Evolutionary conservation across 352 stramenopile species (phyloP).

Genomic region (Phytophthora megakarya): DNA sequence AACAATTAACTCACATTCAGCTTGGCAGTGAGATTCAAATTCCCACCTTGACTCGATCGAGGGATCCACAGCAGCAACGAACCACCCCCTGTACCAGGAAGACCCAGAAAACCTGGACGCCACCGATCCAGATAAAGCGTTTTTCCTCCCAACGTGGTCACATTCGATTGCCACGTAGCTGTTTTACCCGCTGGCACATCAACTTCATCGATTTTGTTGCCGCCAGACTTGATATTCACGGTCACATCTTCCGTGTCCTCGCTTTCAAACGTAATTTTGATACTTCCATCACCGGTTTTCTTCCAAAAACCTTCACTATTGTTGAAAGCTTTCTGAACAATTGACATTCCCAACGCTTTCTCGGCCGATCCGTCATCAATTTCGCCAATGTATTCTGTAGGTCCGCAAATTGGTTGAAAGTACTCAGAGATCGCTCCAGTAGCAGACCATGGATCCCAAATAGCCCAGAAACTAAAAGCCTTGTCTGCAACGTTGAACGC

Average conservation of each 20-base stretch:
- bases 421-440: constrained; percentile 41
- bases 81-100: constrained; percentile 33
- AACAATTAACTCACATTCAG: constrained; percentile 24
- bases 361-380: constrained; percentile 44
- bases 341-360: constrained; percentile 36
- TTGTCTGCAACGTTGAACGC: constrained; percentile 43
- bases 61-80: constrained; percentile 40
- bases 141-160: constrained; percentile 35
- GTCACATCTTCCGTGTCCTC: constrained; percentile 33
- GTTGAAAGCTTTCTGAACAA: constrained; percentile 43
- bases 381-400: constrained; percentile 39
- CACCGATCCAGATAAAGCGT: constrained; percentile 47
- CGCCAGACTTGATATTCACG: constrained; percentile 41
- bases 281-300: constrained; percentile 26
- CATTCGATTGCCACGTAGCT: constrained; percentile 27
- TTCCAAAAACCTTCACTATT: constrained; percentile 33
- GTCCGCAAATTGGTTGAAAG: constrained; percentile 51
- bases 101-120: constrained; percentile 36
- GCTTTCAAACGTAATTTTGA: constrained; percentile 34
- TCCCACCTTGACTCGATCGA: constrained; percentile 17
- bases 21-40: constrained; percentile 19
- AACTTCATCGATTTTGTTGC: constrained; percentile 32
- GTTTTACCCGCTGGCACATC: constrained; percentile 29
- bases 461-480: constrained; percentile 35
- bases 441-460: constrained; percentile 46